Conservation (phyloP, 352 stramenopile genomes). For the Phytopythium oedochilum region DNA sequence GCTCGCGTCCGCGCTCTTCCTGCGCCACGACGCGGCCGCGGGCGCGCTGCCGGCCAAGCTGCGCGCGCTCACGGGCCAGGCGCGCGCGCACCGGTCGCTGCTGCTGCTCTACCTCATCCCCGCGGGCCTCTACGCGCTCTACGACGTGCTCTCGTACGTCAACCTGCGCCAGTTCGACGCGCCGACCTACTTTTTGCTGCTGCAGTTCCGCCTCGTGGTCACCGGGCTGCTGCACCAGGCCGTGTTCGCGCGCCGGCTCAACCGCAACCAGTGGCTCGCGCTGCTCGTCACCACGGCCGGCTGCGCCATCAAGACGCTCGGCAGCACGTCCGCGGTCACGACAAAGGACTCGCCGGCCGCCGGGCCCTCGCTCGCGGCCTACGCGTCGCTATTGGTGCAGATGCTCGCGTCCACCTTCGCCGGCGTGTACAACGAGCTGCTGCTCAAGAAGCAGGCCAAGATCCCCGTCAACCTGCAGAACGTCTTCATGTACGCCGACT, state of each 20-base stretch:
- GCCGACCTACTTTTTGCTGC: conserved; percentile 71
- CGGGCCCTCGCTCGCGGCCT: conserved; percentile 34
- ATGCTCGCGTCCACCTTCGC: conserved; percentile 82
- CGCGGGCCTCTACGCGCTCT: conserved; percentile 71
- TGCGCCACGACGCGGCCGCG: conserved; percentile 38
- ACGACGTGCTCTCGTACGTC: conserved; percentile 82
- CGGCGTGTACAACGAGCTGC: conserved; percentile 79
- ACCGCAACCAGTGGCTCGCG: conserved; percentile 76
- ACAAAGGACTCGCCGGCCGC: background rate
- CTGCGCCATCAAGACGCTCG: conserved; percentile 77
- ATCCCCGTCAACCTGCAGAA: conserved; percentile 80
- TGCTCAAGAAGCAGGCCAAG: conserved; percentile 70
- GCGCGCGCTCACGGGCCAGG: conserved; percentile 29
- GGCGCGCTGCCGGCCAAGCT: conserved; percentile 20
- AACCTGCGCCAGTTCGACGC: conserved; percentile 73
- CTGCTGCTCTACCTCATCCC: conserved; percentile 73
- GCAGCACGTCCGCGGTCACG: conserved; percentile 15
- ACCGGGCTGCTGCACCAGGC: conserved; percentile 71
- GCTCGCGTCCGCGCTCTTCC: conserved; percentile 66
- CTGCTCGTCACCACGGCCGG: conserved; percentile 63
- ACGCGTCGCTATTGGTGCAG: conserved; percentile 59
- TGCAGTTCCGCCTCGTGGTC: conserved; percentile 80
- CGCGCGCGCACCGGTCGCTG: conserved; percentile 32
- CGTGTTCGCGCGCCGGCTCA: conserved; percentile 71
- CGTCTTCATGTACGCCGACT: conserved; percentile 85